A percentile compares a stretch with the other conserved stretches of the same genome.
Conservation (phyloP, 768 basidiomycete genomes). For the Boletus sp. region DNA sequence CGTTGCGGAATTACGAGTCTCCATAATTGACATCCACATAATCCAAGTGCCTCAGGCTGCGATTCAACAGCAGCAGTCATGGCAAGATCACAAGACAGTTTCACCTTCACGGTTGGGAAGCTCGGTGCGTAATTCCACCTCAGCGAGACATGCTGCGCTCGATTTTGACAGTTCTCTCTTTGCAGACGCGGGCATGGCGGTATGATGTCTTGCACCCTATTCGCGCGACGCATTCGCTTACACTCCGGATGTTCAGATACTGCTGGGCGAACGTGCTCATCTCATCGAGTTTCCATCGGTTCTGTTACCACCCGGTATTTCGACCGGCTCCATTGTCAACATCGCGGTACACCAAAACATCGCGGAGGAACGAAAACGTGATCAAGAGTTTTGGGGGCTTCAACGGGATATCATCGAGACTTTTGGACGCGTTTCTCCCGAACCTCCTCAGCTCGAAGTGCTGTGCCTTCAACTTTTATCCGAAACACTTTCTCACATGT, state of each 20-base stretch:
- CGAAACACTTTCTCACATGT: not conserved
- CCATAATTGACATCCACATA: constrained; percentile 1
- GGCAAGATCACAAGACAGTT: constrained; percentile 55
- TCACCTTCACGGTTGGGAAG: constrained; percentile 93
- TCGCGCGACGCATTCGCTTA: constrained; percentile 2
- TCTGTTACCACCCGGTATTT: constrained; percentile 86
- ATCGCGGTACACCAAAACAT: constrained; percentile 91
- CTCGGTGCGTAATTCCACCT: constrained; percentile 60
- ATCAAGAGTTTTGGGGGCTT: constrained; percentile 78
- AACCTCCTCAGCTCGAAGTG: constrained; percentile 72
- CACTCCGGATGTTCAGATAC: constrained; percentile 50
- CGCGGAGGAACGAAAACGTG: constrained; percentile 77
- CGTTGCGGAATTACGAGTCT: not conserved
- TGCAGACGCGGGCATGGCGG: constrained; percentile 96
- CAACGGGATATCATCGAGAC: constrained; percentile 76
- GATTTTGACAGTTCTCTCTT: constrained; percentile 5
- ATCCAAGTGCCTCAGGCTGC: constrained; percentile 5
- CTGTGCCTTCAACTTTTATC: constrained; percentile 14
- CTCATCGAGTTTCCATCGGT: constrained; percentile 98
- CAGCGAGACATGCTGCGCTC: not conserved
- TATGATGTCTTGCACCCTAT: constrained; percentile 33
- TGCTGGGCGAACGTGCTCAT: constrained; percentile 91
- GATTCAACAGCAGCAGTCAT: constrained; percentile 18
- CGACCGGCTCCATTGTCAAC: constrained; percentile 94
- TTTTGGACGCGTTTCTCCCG: constrained; percentile 67